Percentiles rank a stretch among this genome's conserved stretches.
phyloP scores from a whole-genome alignment of 1,284 basidiomycete species.

The Ustilago xerochloae region DNA sequence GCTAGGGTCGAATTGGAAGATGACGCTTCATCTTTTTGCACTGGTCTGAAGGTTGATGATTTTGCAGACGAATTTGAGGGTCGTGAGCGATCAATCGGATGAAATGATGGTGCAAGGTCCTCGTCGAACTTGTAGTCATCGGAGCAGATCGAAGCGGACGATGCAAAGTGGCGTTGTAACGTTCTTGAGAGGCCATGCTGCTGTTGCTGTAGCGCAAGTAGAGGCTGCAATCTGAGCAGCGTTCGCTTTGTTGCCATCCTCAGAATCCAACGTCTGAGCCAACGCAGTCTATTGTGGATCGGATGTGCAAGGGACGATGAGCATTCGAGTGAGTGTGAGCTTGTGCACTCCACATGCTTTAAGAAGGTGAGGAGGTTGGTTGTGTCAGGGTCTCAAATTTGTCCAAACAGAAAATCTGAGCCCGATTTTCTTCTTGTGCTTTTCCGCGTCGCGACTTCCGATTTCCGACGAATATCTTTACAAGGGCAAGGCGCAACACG shows the following conservation, averaged over 20 bases:
- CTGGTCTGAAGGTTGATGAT: neutral
- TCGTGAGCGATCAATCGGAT: neutral
- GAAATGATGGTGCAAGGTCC: constrained; percentile 11
- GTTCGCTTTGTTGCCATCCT: constrained; percentile 24
- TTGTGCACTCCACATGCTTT: constrained; percentile 8
- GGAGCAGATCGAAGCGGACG: neutral
- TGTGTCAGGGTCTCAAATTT: neutral
- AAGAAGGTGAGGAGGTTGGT: too few species aligned
- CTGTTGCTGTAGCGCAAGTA: constrained; percentile 3
- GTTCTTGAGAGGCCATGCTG: neutral
- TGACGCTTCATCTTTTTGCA: neutral
- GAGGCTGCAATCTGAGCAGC: constrained; percentile 19
- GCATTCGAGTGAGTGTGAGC: too few species aligned
- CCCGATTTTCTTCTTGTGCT: neutral
- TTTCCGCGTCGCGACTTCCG: neutral
- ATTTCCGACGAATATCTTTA: neutral
- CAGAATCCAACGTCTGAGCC: too few species aligned
- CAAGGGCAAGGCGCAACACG: neutral
- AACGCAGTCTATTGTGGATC: too few species aligned
- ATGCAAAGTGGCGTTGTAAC: constrained; percentile 7
- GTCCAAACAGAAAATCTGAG: neutral
- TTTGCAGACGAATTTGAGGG: neutral
- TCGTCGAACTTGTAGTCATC: constrained; percentile 24
- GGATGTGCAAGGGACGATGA: neutral
- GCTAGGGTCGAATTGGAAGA: constrained; percentile 9